Conservation (phyloP, 2,329 filamentous ascomycete species). For the Monilinia fructicola region DNA sequence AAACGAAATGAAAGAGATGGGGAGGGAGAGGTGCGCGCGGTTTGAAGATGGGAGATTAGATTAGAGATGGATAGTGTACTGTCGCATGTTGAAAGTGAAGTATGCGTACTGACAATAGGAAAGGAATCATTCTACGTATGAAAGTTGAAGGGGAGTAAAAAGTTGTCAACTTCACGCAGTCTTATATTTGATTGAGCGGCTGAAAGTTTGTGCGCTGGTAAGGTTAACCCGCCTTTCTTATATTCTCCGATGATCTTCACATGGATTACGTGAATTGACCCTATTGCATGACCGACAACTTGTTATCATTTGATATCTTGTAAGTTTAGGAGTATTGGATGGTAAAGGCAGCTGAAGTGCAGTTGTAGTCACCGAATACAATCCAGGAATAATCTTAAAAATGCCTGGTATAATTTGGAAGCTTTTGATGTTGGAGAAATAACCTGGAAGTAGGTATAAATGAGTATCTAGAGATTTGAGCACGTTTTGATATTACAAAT, state of each 20-base stretch:
- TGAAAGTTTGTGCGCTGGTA: not conserved
- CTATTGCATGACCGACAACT: not conserved
- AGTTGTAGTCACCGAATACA: not conserved
- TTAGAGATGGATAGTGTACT: not conserved
- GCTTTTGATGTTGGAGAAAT: not conserved
- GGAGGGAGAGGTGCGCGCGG: not conserved
- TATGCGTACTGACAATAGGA: not conserved
- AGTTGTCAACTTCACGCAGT: not conserved
- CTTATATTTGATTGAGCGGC: not conserved
- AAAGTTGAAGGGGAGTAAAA: not conserved
- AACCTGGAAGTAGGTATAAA: no score
- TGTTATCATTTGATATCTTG: not conserved
- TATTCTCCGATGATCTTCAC: constrained; percentile 11
- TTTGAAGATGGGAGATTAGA: not conserved
- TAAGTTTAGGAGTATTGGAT: not conserved
- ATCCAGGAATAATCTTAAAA: not conserved
- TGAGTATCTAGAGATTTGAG: not conserved
- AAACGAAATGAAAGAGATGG: no score
- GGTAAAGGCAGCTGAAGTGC: not conserved
- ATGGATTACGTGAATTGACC: not conserved
- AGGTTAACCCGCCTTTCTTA: not conserved
- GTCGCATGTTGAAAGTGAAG: not conserved
- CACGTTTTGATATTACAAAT: not conserved
- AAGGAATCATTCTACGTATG: not conserved
- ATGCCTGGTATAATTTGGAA: not conserved